Conservation (phyloP, 2,329 filamentous ascomycete species). For the Alternaria solani region DNA sequence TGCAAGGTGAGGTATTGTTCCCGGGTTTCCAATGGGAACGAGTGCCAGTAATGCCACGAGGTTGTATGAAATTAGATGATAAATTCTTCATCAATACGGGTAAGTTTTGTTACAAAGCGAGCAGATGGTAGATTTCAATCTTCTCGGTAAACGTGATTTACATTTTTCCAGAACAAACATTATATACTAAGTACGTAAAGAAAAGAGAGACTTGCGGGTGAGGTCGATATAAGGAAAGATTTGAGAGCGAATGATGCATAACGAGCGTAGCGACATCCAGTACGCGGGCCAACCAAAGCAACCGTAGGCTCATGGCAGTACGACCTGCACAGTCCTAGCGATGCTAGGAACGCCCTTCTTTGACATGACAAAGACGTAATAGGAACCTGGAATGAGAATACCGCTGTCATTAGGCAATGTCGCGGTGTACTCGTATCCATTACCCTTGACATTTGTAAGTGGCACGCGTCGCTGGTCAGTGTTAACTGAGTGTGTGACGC, state of each 20-base stretch:
- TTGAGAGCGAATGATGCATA: background rate
- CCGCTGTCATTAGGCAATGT: slow-evolving; percentile 34
- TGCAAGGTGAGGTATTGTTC: background rate
- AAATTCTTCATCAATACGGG: background rate
- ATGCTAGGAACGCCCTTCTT: slow-evolving; percentile 32
- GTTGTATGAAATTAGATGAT: background rate
- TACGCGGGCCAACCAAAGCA: background rate
- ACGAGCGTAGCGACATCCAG: slow-evolving; percentile 2
- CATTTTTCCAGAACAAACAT: background rate
- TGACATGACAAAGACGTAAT: slow-evolving; percentile 35
- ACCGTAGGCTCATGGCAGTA: slow-evolving; percentile 12
- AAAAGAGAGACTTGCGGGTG: slow-evolving; percentile 1
- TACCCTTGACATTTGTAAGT: slow-evolving; percentile 17
- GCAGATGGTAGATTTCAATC: background rate
- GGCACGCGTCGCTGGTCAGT: slow-evolving; percentile 39
- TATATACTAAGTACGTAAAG: background rate
- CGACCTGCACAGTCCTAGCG: slow-evolving; percentile 30
- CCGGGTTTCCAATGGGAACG: background rate
- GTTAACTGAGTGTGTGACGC: slow-evolving; percentile 41
- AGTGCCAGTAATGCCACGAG: background rate
- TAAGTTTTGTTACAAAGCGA: background rate
- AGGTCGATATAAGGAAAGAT: background rate
- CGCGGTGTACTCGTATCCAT: slow-evolving; percentile 19
- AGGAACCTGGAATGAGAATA: slow-evolving; percentile 34
- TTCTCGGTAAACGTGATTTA: background rate